These are phyloP conservation scores for Allium fistulosum DNA, from an alignment of 106 monocot genomes.

Conservation along the genomic window DNA sequence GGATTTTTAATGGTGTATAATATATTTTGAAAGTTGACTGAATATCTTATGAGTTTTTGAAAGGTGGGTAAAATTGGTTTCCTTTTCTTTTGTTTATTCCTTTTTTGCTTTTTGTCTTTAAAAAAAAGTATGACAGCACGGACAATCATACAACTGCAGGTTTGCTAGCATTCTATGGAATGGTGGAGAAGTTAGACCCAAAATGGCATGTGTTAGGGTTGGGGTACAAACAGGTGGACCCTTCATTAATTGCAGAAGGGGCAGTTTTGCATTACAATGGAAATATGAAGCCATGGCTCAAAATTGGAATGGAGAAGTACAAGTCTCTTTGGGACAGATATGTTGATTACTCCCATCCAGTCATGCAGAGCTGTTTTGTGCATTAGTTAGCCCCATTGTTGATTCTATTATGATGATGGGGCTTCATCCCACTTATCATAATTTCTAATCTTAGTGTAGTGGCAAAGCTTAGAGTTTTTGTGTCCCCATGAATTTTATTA, in stretches of 20 bases:
- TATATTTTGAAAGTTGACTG: too few relatives aligned
- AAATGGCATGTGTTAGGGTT: constrained; percentile 30
- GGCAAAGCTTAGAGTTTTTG: too few relatives aligned
- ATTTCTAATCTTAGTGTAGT: too few relatives aligned
- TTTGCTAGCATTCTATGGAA: constrained; percentile 18
- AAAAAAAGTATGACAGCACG: too few relatives aligned
- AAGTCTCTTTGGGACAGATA: constrained; percentile 22
- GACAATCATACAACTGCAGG: constrained; percentile 4
- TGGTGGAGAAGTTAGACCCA: constrained; percentile 18
- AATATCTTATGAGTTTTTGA: too few relatives aligned
- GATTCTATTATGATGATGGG: too few relatives aligned
- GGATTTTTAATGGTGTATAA: too few relatives aligned
- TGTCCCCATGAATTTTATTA: too few relatives aligned
- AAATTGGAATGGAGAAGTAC: constrained; percentile 32
- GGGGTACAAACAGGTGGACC: constrained; percentile 19
- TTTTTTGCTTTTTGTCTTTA: too few relatives aligned
- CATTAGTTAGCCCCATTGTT: not conserved
- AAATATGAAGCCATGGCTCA: constrained; percentile 32
- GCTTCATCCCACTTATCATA: too few relatives aligned
- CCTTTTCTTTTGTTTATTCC: too few relatives aligned
- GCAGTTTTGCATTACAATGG: constrained; percentile 31
- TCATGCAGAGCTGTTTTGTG: constrained; percentile 27
- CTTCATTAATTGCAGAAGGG: constrained; percentile 12
- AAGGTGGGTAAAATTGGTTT: too few relatives aligned
- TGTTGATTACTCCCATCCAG: constrained; percentile 25